Evolutionary conservation across 208 protist genomes (phyloP).

Genomic region (Trypanosoma avium): DNA sequence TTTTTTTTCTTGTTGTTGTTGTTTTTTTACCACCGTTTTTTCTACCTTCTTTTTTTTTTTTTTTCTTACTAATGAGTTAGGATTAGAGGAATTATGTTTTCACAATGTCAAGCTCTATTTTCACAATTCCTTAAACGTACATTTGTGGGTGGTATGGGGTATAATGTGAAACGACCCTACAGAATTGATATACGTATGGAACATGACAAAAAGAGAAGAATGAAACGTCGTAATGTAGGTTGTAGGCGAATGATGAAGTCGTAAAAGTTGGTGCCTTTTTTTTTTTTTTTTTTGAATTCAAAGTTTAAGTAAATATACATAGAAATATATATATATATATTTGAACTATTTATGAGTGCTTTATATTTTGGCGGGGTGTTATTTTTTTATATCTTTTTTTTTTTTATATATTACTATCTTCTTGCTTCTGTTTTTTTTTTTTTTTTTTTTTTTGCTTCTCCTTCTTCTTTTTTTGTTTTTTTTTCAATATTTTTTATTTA

Average conservation of each 20-base stretch:
- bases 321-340: too few species aligned
- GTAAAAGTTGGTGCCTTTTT: slow-evolving; percentile 21
- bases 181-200: slow-evolving; percentile 85
- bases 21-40: too few species aligned
- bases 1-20: too few species aligned
- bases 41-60: not conserved
- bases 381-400: slow-evolving; percentile 13
- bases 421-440: slow-evolving; percentile 9
- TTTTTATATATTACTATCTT: not conserved
- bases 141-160: slow-evolving; percentile 74
- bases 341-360: too few species aligned
- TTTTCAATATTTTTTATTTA: not conserved
- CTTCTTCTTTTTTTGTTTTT: not conserved
- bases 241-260: slow-evolving; percentile 88
- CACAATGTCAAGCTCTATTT: slow-evolving; percentile 29
- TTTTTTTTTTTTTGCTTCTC: not conserved
- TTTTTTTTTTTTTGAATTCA: too few species aligned
- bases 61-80: not conserved
- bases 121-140: slow-evolving; percentile 72
- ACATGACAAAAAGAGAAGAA: slow-evolving; percentile 81
- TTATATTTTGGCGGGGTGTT: too few species aligned
- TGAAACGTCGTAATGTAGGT: slow-evolving; percentile 66
- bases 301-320: too few species aligned
- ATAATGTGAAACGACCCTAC: slow-evolving; percentile 82
- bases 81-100: slow-evolving; percentile 37